phyloP scores from a whole-genome alignment of 805 yeast genomes.

The Wickerhamomyces pijperi region DNA sequence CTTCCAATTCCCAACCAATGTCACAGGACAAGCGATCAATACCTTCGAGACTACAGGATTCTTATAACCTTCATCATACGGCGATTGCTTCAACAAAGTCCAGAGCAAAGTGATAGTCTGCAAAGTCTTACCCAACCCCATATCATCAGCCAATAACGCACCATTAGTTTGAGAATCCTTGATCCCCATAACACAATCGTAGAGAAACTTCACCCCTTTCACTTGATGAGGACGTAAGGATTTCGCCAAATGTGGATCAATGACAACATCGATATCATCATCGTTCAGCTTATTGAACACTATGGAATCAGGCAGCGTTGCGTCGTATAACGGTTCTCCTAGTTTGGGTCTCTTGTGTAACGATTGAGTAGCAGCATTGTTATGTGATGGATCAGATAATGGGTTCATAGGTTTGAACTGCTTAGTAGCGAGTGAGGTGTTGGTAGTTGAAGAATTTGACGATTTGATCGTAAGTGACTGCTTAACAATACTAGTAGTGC shows the following conservation, averaged over 20 bases:
- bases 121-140: conserved; percentile 91
- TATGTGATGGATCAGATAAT: conserved; percentile 1
- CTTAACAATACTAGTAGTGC: no score
- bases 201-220: conserved; percentile 74
- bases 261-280: conserved; percentile 33
- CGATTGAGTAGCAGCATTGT: not conserved
- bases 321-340: conserved; percentile 29
- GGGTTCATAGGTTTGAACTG: conserved; percentile 1
- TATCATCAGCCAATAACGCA: conserved; percentile 87
- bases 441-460: no score
- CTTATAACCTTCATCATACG: conserved; percentile 24
- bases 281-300: conserved; percentile 25
- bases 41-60: conserved; percentile 40
- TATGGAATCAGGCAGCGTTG: conserved; percentile 24
- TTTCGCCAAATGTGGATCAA: conserved; percentile 46
- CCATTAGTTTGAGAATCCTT: conserved; percentile 45
- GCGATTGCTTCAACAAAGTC: conserved; percentile 63
- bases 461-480: no score
- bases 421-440: no score
- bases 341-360: conserved; percentile 3
- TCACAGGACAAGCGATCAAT: conserved; percentile 84
- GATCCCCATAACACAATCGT: conserved; percentile 72
- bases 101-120: conserved; percentile 77
- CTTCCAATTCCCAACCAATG: conserved; percentile 80
- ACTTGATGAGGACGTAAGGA: conserved; percentile 74